These are phyloP conservation scores for Arabis hirsuta DNA, from an alignment of 345 rosid genomes.

Conservation along the genomic window DNA sequence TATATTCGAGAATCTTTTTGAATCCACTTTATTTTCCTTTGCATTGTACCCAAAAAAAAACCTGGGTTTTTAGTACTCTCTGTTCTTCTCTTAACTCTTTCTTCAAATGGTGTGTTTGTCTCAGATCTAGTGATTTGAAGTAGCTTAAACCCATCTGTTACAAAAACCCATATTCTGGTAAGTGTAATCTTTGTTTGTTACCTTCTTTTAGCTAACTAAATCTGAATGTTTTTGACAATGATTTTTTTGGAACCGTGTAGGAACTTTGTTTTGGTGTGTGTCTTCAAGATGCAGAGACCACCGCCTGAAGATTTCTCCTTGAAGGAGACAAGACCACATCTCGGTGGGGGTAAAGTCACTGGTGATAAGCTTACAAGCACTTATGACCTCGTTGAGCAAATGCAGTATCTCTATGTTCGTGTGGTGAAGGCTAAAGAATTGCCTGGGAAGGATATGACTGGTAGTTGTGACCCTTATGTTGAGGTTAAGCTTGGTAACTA, in stretches of 20 bases:
- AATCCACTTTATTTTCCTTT: slow-evolving; percentile 4
- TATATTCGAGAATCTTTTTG: slow-evolving; percentile 35
- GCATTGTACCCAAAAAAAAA: slow-evolving; percentile 30
- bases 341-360: slow-evolving; percentile 73
- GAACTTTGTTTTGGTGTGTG: slow-evolving; percentile 32
- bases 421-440: slow-evolving; percentile 92
- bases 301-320: slow-evolving; percentile 74
- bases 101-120: slow-evolving; percentile 22
- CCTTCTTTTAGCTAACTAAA: slow-evolving; percentile 14
- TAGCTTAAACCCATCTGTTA: too few species aligned
- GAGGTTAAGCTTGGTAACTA: slow-evolving; percentile 94
- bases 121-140: slow-evolving; percentile 63
- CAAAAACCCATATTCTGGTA: slow-evolving; percentile 12
- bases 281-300: slow-evolving; percentile 72
- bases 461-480: slow-evolving; percentile 87
- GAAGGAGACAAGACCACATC: slow-evolving; percentile 87
- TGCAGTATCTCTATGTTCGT: slow-evolving; percentile 91
- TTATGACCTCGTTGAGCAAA: slow-evolving; percentile 94
- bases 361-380: slow-evolving; percentile 90
- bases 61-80: slow-evolving; percentile 5
- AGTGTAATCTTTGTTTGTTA: slow-evolving; percentile 38
- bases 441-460: slow-evolving; percentile 83
- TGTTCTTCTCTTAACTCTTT: slow-evolving; percentile 3
- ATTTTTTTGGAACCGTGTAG: slow-evolving; percentile 2
- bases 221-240: background rate